phyloP scores from a whole-genome alignment of 208 protist genomes.

The Leishmania gerbilli region DNA sequence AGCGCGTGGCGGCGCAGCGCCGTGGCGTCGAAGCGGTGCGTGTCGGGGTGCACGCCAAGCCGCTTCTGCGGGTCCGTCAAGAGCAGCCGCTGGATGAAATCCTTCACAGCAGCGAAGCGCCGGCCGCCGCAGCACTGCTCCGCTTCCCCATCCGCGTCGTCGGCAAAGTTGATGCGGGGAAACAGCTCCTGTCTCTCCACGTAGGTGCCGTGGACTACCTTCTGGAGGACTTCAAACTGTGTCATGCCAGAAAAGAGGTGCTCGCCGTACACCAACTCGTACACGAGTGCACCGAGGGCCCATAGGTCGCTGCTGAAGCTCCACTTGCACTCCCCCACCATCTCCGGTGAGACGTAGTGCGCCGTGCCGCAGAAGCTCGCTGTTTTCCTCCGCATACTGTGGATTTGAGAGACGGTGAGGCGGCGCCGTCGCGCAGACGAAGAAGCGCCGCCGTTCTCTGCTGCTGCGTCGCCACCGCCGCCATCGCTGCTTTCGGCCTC shows the following conservation, averaged over 20 bases:
- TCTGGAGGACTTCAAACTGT: slow-evolving; percentile 74
- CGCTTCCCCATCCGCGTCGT: neutral
- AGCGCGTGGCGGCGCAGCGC: slow-evolving; percentile 64
- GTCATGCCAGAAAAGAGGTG: slow-evolving; percentile 81
- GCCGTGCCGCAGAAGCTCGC: slow-evolving; percentile 92
- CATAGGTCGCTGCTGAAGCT: slow-evolving; percentile 95
- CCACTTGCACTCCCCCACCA: slow-evolving; percentile 90
- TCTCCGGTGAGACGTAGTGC: slow-evolving; percentile 96
- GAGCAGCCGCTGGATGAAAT: slow-evolving; percentile 72
- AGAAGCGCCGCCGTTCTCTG: neutral
- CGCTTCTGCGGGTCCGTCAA: slow-evolving; percentile 63
- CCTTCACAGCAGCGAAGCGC: slow-evolving; percentile 56
- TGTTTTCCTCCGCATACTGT: slow-evolving; percentile 74
- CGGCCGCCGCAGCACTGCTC: neutral
- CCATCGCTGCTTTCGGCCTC: neutral
- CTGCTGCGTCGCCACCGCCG: neutral
- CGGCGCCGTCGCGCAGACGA: slow-evolving; percentile 34
- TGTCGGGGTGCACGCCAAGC: slow-evolving; percentile 64
- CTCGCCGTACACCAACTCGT: slow-evolving; percentile 89
- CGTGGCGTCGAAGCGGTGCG: slow-evolving; percentile 57
- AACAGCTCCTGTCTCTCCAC: slow-evolving; percentile 36
- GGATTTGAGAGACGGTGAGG: slow-evolving; percentile 83
- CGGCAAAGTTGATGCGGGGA: slow-evolving; percentile 48
- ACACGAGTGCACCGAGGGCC: slow-evolving; percentile 93
- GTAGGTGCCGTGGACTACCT: slow-evolving; percentile 56